Conservation (phyloP, 345 rosid species). For the Eucalyptus viminalis region DNA sequence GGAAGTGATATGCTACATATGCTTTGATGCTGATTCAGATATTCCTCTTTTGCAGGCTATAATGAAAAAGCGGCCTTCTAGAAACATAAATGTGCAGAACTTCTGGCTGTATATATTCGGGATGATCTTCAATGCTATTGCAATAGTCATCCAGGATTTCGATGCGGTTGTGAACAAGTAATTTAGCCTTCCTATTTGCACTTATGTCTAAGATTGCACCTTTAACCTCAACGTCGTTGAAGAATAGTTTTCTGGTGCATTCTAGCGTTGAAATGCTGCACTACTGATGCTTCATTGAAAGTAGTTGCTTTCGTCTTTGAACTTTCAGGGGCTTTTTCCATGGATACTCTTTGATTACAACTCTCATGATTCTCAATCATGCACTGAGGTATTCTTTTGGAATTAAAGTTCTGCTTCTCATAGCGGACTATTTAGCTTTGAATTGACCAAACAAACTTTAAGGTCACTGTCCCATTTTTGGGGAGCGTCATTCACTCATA, state of each 20-base stretch:
- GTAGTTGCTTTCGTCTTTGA: not conserved
- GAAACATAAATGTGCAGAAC: constrained; percentile 92
- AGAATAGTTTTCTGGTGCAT: not conserved
- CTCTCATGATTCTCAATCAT: constrained; percentile 92
- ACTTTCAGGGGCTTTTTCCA: constrained; percentile 88
- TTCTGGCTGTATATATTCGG: constrained; percentile 95
- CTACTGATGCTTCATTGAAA: not conserved
- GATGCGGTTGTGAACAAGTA: constrained; percentile 87
- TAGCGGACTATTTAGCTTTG: not conserved
- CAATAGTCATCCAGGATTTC: constrained; percentile 82
- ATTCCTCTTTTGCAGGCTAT: constrained; percentile 60
- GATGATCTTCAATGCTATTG: constrained; percentile 90
- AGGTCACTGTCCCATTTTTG: not conserved
- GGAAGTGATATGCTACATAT: not conserved
- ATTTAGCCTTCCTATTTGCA: constrained; percentile 1
- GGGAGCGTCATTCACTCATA: not conserved
- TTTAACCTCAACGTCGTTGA: not conserved
- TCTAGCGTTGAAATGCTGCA: not conserved
- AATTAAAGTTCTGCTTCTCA: not conserved
- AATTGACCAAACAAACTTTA: not conserved
- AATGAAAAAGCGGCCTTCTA: constrained; percentile 83
- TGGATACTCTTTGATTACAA: constrained; percentile 75
- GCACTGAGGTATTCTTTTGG: constrained; percentile 52
- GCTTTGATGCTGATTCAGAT: not conserved
- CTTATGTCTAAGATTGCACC: not conserved